These are phyloP conservation scores for Naematelia aurantialba DNA, from an alignment of 768 basidiomycete species.

Conservation along the genomic window DNA sequence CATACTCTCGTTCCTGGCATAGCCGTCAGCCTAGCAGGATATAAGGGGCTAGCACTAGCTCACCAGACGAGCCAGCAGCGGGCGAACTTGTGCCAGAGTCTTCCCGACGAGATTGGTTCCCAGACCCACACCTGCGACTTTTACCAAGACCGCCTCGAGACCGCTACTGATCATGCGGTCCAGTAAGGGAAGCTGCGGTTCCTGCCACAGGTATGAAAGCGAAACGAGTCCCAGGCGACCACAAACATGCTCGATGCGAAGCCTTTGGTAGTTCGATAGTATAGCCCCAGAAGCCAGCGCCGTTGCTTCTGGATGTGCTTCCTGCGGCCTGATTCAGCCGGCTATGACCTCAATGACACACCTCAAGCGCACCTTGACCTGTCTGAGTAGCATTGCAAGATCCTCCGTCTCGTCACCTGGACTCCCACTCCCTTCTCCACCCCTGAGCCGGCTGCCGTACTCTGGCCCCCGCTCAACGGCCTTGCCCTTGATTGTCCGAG, in stretches of 20 bases:
- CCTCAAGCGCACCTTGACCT: slow-evolving; percentile 64
- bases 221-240: slow-evolving; percentile 72
- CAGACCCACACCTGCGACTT: slow-evolving; percentile 91
- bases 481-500: slow-evolving; percentile 71
- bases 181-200: slow-evolving; percentile 79
- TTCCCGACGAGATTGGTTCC: slow-evolving; percentile 72
- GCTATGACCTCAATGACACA: neutral
- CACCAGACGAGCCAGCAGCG: slow-evolving; percentile 69
- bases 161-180: slow-evolving; percentile 75
- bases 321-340: slow-evolving; percentile 52
- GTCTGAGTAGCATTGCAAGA: slow-evolving; percentile 65
- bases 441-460: slow-evolving; percentile 70
- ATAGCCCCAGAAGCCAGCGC: slow-evolving; percentile 95
- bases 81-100: slow-evolving; percentile 68
- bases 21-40: neutral
- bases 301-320: slow-evolving; percentile 70
- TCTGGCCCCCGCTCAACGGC: slow-evolving; percentile 77
- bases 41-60: slow-evolving; percentile 26
- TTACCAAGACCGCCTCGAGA: slow-evolving; percentile 80
- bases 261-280: slow-evolving; percentile 92
- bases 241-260: slow-evolving; percentile 96
- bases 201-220: slow-evolving; percentile 89
- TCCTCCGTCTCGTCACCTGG: slow-evolving; percentile 95
- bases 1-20: slow-evolving; percentile 69
- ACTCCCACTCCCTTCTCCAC: slow-evolving; percentile 53